A percentile compares a stretch with the other conserved stretches of the same genome.
phyloP scores from a whole-genome alignment of 1,139 yeast genomes.

The Hanseniaspora uvarum region DNA sequence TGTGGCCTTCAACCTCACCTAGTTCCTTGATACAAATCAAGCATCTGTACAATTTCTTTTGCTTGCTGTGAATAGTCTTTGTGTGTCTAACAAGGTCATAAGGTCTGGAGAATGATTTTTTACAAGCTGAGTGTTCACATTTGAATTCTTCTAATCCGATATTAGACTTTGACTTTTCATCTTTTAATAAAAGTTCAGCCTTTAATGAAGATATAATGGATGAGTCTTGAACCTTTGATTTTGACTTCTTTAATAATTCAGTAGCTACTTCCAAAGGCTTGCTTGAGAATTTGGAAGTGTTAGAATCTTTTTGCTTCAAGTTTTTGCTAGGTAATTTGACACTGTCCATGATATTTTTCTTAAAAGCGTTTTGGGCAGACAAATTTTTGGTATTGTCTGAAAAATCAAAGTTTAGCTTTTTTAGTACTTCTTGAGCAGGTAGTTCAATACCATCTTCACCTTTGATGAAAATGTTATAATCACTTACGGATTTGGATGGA shows the following conservation, averaged over 20 bases:
- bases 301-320: not conserved
- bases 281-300: not conserved
- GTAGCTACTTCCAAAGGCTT: slow-evolving; percentile 13
- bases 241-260: slow-evolving; percentile 3
- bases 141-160: slow-evolving; percentile 44
- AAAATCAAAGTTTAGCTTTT: slow-evolving; percentile 8
- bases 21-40: slow-evolving; percentile 61
- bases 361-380: slow-evolving; percentile 1
- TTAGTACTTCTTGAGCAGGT: slow-evolving; percentile 14
- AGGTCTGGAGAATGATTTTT: slow-evolving; percentile 81
- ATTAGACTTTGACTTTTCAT: slow-evolving; percentile 45
- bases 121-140: slow-evolving; percentile 51
- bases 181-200: slow-evolving; percentile 15
- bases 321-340: slow-evolving; percentile 4
- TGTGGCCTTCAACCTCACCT: slow-evolving; percentile 33
- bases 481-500: slow-evolving; percentile 8
- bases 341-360: not conserved
- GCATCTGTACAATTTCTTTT: slow-evolving; percentile 78
- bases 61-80: slow-evolving; percentile 87
- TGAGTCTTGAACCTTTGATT: slow-evolving; percentile 11
- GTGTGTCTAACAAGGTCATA: slow-evolving; percentile 91
- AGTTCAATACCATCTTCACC: slow-evolving; percentile 17
- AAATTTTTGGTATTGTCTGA: slow-evolving; percentile 1
- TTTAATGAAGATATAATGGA: slow-evolving; percentile 3
- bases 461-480: slow-evolving; percentile 15